phyloP scores from a whole-genome alignment of 495 filamentous ascomycete species.

The Penicillium salamii region DNA sequence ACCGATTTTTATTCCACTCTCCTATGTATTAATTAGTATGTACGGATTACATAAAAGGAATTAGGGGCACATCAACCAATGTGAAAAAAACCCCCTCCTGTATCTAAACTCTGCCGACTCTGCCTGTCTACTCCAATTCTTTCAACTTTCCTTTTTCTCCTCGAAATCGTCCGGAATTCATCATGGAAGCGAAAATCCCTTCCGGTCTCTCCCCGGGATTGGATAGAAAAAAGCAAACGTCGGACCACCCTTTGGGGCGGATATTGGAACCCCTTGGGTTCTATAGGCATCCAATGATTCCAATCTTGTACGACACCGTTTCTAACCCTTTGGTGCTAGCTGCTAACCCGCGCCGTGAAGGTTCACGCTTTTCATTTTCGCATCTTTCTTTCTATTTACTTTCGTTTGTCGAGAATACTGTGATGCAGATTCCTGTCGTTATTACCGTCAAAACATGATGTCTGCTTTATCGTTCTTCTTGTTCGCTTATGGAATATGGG shows the following conservation, averaged over 20 bases:
- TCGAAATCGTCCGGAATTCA: too few relatives aligned
- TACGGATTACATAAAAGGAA: too few relatives aligned
- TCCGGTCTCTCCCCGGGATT: not conserved
- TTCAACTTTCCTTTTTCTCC: not conserved
- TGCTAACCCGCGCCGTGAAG: slow-evolving; percentile 6
- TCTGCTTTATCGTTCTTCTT: not conserved
- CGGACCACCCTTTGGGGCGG: not conserved
- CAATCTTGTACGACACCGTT: not conserved
- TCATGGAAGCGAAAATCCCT: not conserved
- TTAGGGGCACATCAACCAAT: too few relatives aligned
- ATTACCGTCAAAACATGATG: slow-evolving; percentile 4
- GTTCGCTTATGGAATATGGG: slow-evolving; percentile 5
- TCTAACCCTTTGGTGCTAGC: not conserved
- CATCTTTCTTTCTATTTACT: slow-evolving; percentile 5
- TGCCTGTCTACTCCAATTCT: not conserved
- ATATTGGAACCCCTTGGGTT: not conserved
- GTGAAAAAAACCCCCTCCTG: too few relatives aligned
- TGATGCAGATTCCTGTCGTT: slow-evolving; percentile 7
- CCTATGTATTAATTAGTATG: too few relatives aligned
- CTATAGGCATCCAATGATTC: slow-evolving; percentile 3
- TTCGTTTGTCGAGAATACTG: slow-evolving; percentile 6
- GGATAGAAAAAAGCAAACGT: not conserved
- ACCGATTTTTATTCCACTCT: too few relatives aligned
- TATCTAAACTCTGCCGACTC: not conserved
- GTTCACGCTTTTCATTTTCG: not conserved